These are phyloP conservation scores for Pulveroboletus sp. DNA, from an alignment of 768 basidiomycete species.

Conservation along the genomic window DNA sequence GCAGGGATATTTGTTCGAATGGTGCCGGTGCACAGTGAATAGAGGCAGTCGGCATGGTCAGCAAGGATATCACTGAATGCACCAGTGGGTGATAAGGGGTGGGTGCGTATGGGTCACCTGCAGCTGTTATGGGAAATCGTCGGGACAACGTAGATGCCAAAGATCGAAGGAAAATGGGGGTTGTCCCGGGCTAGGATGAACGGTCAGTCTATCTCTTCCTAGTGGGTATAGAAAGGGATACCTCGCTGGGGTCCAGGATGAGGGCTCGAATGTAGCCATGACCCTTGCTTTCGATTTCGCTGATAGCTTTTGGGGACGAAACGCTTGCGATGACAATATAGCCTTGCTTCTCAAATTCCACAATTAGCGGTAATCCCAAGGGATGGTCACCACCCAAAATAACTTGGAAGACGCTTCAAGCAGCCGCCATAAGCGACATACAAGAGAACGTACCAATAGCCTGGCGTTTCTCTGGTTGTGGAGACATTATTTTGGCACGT, in stretches of 20 bases:
- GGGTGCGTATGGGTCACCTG: conserved; percentile 78
- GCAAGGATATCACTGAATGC: conserved; percentile 73
- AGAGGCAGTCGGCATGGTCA: conserved; percentile 50
- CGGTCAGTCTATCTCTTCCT: conserved; percentile 2
- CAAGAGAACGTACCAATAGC: conserved; percentile 39
- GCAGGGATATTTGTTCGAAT: conserved; percentile 65
- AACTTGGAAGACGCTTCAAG: conserved; percentile 41
- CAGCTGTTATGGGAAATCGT: conserved; percentile 70
- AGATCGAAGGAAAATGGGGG: conserved; percentile 76
- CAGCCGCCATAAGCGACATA: not conserved
- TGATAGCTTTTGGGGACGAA: conserved; percentile 59
- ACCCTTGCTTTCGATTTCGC: conserved; percentile 57
- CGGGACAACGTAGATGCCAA: conserved; percentile 75
- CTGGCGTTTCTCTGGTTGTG: conserved; percentile 39
- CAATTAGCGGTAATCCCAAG: conserved; percentile 65
- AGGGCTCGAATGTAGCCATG: conserved; percentile 79
- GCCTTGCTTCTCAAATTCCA: conserved; percentile 70
- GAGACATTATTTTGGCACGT: conserved; percentile 23
- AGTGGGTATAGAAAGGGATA: conserved; percentile 27
- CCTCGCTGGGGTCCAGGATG: conserved; percentile 77
- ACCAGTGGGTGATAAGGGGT: conserved; percentile 65
- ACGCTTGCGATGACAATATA: conserved; percentile 85
- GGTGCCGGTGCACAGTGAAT: conserved; percentile 47
- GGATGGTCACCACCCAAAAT: conserved; percentile 79
- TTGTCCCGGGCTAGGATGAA: conserved; percentile 55